phyloP scores from a whole-genome alignment of 495 filamentous ascomycete genomes.

The Hyphodiscus hymeniophilus region DNA sequence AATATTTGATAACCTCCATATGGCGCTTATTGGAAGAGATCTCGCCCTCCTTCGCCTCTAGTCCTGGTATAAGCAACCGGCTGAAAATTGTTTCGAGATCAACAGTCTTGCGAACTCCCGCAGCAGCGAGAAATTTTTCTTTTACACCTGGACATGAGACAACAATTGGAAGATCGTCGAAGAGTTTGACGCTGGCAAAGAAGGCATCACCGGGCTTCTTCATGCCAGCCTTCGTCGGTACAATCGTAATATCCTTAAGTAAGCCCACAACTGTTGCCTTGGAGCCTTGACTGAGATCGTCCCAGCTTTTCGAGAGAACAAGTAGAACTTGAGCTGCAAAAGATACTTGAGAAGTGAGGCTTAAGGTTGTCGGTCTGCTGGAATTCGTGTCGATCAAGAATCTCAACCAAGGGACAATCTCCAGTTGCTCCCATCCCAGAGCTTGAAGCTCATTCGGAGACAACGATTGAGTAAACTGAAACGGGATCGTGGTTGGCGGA shows the following conservation, averaged over 20 bases:
- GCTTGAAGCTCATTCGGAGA: conserved; percentile 51
- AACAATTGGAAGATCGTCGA: conserved; percentile 83
- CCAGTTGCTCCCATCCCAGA: conserved; percentile 75
- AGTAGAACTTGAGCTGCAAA: conserved; percentile 75
- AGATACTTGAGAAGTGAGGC: conserved; percentile 59
- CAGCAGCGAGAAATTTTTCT: conserved; percentile 73
- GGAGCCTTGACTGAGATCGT: conserved; percentile 53
- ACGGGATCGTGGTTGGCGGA: conserved; percentile 75
- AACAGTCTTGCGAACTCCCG: conserved; percentile 82
- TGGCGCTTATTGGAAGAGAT: conserved; percentile 58
- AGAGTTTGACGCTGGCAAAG: conserved; percentile 85
- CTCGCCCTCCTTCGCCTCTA: conserved; percentile 34
- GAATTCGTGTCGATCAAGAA: conserved; percentile 61
- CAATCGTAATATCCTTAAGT: conserved; percentile 60
- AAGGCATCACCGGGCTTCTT: conserved; percentile 79
- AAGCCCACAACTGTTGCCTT: conserved; percentile 56
- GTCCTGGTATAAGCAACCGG: conserved; percentile 54
- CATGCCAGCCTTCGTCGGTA: conserved; percentile 91
- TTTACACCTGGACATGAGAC: conserved; percentile 68
- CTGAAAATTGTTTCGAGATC: conserved; percentile 91
- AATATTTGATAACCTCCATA: conserved; percentile 87
- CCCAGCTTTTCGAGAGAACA: conserved; percentile 83
- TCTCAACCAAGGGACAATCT: conserved; percentile 72
- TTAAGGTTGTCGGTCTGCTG: conserved; percentile 35
- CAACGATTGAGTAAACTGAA: conserved; percentile 52